Conservation (phyloP, 2,329 filamentous ascomycete genomes). For the Corynespora cassiicola region DNA sequence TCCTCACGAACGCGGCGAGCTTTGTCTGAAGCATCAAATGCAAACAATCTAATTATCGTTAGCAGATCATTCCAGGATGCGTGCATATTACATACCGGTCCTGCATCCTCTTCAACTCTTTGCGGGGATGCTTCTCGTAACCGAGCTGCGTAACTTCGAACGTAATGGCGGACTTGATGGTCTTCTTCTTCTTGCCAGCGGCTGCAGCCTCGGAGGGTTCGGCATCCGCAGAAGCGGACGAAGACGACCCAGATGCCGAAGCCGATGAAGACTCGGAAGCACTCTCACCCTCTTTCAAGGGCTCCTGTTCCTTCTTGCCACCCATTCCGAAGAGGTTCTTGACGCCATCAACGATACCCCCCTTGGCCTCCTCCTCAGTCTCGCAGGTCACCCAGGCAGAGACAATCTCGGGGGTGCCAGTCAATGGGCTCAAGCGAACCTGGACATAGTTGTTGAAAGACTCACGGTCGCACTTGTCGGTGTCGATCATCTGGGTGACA, state of each 20-base stretch:
- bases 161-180: constrained; percentile 59
- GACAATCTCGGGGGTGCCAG: constrained; percentile 80
- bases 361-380: constrained; percentile 75
- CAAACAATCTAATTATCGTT: constrained; percentile 66
- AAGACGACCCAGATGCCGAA: constrained; percentile 51
- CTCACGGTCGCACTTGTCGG: constrained; percentile 75
- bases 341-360: constrained; percentile 86
- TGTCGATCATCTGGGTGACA: constrained; percentile 77
- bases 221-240: constrained; percentile 50
- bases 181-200: constrained; percentile 55
- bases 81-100: constrained; percentile 51
- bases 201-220: constrained; percentile 59
- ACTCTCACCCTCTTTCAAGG: constrained; percentile 63
- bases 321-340: constrained; percentile 97
- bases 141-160: constrained; percentile 54
- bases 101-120: constrained; percentile 66
- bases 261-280: constrained; percentile 51
- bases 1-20: constrained; percentile 81
- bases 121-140: constrained; percentile 64
- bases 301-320: constrained; percentile 82
- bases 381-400: constrained; percentile 86
- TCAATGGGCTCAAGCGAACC: constrained; percentile 72
- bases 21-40: constrained; percentile 86
- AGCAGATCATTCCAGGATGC: constrained; percentile 7
- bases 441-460: constrained; percentile 83